Evolutionary conservation across 176 grass and related monocot genomes (phyloP), one percentile per base, ranked within the genome.

Genomic region (Oryza glaberrima): DNA sequence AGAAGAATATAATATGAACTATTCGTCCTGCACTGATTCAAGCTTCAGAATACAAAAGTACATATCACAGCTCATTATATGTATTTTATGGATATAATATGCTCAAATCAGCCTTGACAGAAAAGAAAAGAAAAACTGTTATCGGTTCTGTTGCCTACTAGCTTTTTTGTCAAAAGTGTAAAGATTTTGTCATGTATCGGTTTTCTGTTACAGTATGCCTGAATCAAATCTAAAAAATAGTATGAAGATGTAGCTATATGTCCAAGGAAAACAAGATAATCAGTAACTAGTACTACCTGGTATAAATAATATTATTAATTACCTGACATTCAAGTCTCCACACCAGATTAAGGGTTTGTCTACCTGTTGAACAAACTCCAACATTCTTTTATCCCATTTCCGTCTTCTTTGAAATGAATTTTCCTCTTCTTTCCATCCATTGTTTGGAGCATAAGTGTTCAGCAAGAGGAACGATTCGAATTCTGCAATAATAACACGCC

Each of bases 371-470:
- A 92, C 93, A 92, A 98, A 98, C 22, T 98, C 96, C 74, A 94
- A 84, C 51, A 98, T 94, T 81, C 86, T 89, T 90, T 98, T 95
- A 88, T 98, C 96, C 96, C 93, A 98, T 78, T 98, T 95, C 64
- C 96, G 81, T 77, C 96, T 94, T 81, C 96, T 93, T 92, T 84
- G 87, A 85, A 98, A 98, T 78, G 96, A 94, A 88, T 94, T 95
- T 75, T 95, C 89, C 73, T 98, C 96, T 74, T 98, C 96, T 48
- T 95, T 98, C 96, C 96, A 98, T 69, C 96, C 96, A 81, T 98
- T 98, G 56, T 98, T 98, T 86, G 96, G 96, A 83, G 83, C 78
- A 92, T 98, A 95, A 49, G 93, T 95, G 90, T 98, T 98, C 65
- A 98, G 77, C 54, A 98, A 75, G 58, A 94, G 66, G 78, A 86